Percentiles rank a stretch among this genome's conserved stretches.
Conservation (phyloP, 495 filamentous ascomycete genomes). For the Mytilinidion resinicola region DNA sequence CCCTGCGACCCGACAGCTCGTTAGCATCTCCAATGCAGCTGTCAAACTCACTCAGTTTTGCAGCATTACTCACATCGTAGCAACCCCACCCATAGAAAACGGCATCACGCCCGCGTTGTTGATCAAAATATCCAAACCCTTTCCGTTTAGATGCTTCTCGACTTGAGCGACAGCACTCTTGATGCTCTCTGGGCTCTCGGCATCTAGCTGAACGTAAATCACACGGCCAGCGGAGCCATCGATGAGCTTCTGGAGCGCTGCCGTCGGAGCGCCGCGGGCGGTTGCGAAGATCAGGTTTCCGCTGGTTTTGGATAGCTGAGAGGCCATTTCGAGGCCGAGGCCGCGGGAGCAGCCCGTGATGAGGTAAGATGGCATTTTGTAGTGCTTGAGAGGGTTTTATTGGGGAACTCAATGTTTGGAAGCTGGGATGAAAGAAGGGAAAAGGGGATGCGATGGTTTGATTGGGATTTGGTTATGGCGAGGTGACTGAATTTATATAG, state of each 20-base stretch:
- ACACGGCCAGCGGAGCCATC: neutral
- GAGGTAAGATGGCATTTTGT: neutral
- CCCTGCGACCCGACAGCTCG: neutral
- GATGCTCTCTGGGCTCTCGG: neutral
- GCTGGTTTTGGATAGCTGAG: neutral
- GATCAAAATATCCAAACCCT: constrained; percentile 40
- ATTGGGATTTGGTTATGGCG: too few relatives aligned
- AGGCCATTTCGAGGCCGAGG: constrained; percentile 1
- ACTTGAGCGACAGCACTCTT: constrained; percentile 15
- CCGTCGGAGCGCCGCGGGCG: neutral
- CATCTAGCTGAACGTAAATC: neutral
- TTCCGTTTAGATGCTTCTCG: constrained; percentile 25
- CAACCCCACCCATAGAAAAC: constrained; percentile 25
- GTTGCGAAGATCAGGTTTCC: neutral
- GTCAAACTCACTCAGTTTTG: neutral
- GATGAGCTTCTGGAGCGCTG: constrained; percentile 1
- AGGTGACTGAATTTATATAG: too few relatives aligned
- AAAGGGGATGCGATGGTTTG: too few relatives aligned
- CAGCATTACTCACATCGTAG: constrained; percentile 32
- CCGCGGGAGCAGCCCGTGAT: constrained; percentile 4
- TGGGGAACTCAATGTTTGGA: too few relatives aligned
- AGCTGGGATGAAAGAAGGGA: too few relatives aligned
- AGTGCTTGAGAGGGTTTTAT: too few relatives aligned
- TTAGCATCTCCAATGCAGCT: neutral
- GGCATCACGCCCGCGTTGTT: constrained; percentile 38